These are phyloP conservation scores for Fragaria ananassa DNA, from an alignment of 306 rosid species.

Conservation along the genomic window DNA sequence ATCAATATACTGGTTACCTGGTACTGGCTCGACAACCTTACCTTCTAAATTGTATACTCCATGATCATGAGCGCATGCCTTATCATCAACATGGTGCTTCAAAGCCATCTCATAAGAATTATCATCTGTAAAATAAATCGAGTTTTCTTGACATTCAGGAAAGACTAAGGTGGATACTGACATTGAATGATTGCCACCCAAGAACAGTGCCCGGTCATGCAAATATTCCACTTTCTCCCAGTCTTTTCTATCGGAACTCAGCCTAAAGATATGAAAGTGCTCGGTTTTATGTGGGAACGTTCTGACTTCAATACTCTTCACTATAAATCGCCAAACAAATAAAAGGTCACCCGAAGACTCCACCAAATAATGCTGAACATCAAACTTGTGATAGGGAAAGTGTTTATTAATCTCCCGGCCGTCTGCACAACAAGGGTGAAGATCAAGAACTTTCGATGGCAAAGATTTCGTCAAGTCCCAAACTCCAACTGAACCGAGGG, in stretches of 20 bases:
- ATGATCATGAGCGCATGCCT: constrained; percentile 8
- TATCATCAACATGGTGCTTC: neutral
- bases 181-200: constrained; percentile 8
- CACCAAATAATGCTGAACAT: neutral
- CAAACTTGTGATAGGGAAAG: too few species aligned
- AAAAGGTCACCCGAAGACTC: neutral
- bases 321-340: neutral
- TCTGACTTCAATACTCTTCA: neutral
- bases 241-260: neutral
- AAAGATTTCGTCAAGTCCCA: neutral
- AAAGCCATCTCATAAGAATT: neutral
- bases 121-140: constrained; percentile 17
- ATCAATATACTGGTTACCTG: neutral
- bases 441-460: neutral
- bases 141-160: constrained; percentile 5
- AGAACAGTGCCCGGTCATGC: neutral
- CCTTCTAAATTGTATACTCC: constrained; percentile 8
- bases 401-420: neutral
- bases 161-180: neutral
- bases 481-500: neutral
- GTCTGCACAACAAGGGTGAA: neutral
- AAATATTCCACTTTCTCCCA: constrained; percentile 17
- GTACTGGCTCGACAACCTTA: neutral
- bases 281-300: constrained; percentile 8
- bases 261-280: constrained; percentile 1